Base-by-base conservation (phyloP, 805 yeast genomes). In the Yarrowia divulgata region DNA sequence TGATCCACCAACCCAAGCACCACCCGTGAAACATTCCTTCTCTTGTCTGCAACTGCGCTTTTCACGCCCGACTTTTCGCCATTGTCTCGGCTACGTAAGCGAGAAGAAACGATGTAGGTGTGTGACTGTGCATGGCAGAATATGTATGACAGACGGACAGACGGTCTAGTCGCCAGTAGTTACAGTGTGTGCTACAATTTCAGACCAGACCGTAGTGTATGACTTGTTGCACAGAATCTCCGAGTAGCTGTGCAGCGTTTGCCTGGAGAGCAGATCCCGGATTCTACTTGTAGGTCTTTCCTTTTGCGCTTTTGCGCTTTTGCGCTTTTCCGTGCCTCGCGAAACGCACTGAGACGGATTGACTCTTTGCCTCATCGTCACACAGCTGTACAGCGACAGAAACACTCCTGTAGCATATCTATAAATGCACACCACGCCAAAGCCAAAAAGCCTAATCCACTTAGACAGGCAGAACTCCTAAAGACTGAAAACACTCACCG, bases 381-480 rank as follows among this genome's bases (percentile, higher is more conserved):
- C 49, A 43, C 34, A 14, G 8, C 54, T 32, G 8, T 49, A 49
- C 54, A 49, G 54, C 14, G 49, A 32, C 8, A 4, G 39, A 23
- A 23, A 19, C 49, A 18, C 39, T 19, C 16, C 32, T 16, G 29
- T 49, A 23, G 54, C 34, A 49, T 32, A 32, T 49, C 8, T 49
- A n/a, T 49, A 9, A 16, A 49, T 49, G 39, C 54, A 49, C 54
- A 32, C 54, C 34, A 49, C 19, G 19, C n/a, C 29, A 3, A 49
- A 49, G 32, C 54, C 14, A 3, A 29, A 49, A 49, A 57, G 40
- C 64, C 42, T 57, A 57, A 29, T 29, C 16, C 34, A 8, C 23
- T 19, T 52, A 52, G 58, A 52, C n/a, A 29, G 42, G 23, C 39
- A 23, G 40, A 45, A 23, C 66, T n/a, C 66, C 52, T 60, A 60